A percentile compares a stretch with the other conserved stretches of the same genome.
Conservation (phyloP, 495 filamentous ascomycete species). For the Trypethelium eluteriae region DNA sequence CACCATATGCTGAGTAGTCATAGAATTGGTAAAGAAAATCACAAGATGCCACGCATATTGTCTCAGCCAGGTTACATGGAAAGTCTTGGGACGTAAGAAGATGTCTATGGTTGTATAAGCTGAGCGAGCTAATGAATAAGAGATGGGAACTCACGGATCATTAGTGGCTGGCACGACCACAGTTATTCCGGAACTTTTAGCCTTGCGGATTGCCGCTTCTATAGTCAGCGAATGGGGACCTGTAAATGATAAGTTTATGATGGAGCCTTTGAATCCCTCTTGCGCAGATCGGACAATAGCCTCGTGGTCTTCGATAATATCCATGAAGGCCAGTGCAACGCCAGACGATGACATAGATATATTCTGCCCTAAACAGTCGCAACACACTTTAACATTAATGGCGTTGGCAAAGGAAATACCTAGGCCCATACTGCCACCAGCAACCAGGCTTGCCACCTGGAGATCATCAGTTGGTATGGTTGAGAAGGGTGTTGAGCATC, state of each 20-base stretch:
- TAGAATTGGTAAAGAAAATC: background rate
- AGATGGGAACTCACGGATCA: background rate
- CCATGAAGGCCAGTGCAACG: background rate
- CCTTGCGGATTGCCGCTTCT: background rate
- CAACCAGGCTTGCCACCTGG: background rate
- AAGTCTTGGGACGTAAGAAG: background rate
- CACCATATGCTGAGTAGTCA: background rate
- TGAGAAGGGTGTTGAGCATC: background rate
- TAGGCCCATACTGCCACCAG: background rate
- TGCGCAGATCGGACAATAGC: background rate
- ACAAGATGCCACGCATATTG: background rate
- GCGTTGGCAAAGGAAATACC: background rate
- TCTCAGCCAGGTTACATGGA: background rate
- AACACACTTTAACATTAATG: conserved; percentile 1
- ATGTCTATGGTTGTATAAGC: background rate
- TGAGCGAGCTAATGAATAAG: background rate
- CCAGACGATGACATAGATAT: background rate
- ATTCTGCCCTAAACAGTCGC: background rate
- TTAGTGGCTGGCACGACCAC: background rate
- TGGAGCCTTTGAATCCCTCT: conserved; percentile 2
- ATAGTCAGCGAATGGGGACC: background rate
- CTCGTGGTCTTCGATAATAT: background rate
- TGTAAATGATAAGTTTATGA: background rate
- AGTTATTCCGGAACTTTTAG: background rate
- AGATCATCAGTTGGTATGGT: background rate